Conservation (phyloP, 305 asterid species). For the Fraxinus sp. region DNA sequence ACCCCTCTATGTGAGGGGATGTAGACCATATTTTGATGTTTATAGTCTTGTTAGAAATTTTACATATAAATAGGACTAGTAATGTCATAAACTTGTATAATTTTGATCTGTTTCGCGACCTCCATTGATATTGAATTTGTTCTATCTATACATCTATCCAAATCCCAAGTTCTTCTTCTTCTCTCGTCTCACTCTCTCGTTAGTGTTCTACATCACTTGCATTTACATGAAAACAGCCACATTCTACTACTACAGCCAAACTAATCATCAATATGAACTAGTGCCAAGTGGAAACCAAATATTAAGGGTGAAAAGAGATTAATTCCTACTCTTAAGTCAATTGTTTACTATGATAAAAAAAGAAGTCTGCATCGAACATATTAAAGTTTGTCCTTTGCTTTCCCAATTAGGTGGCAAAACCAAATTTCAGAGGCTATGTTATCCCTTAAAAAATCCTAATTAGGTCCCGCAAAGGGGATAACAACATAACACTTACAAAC, state of each 20-base stretch:
- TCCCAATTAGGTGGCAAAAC: not conserved
- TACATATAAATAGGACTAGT: not conserved
- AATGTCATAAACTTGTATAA: too few relatives aligned
- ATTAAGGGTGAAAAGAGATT: not conserved
- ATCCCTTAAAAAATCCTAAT: not conserved
- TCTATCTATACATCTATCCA: not conserved
- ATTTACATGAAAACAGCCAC: not conserved
- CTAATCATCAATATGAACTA: not conserved
- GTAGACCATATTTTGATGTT: not conserved
- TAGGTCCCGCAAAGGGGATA: not conserved
- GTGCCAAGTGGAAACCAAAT: not conserved
- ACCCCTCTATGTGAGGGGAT: too few relatives aligned
- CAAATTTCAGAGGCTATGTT: not conserved
- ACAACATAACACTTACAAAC: not conserved
- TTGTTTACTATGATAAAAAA: not conserved
- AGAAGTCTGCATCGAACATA: not conserved
- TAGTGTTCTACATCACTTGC: not conserved
- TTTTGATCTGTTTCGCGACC: too few relatives aligned
- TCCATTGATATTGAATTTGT: not conserved
- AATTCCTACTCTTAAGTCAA: not conserved
- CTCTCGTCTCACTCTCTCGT: not conserved
- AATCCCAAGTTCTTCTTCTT: not conserved
- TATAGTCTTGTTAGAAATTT: not conserved
- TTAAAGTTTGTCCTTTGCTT: not conserved
- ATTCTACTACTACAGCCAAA: not conserved